Conservation (phyloP, 768 basidiomycete species). For the Phaeotremella skinneri region DNA sequence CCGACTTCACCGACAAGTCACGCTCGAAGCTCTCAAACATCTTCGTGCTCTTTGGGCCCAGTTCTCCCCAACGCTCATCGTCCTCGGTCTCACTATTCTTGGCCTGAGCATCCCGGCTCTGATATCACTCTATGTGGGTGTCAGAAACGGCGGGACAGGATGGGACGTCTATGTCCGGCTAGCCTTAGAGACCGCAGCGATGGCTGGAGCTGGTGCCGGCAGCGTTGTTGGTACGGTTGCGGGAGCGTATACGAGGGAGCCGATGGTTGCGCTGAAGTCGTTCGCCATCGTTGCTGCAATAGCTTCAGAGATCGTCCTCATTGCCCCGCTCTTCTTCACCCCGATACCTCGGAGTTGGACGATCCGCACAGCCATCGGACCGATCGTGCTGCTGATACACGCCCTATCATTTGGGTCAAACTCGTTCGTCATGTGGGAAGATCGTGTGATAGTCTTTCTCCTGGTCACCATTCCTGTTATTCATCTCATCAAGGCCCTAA, state of each 20-base stretch:
- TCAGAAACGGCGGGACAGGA: constrained; percentile 52
- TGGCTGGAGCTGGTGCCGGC: constrained; percentile 57
- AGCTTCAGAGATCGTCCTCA: constrained; percentile 32
- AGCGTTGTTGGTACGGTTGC: constrained; percentile 55
- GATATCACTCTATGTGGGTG: constrained; percentile 60
- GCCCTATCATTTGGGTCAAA: constrained; percentile 79
- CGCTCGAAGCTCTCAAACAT: constrained; percentile 62
- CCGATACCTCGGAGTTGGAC: constrained; percentile 12
- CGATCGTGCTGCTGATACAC: constrained; percentile 59
- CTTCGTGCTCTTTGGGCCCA: constrained; percentile 93
- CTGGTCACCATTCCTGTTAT: constrained; percentile 61
- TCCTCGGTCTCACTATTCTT: constrained; percentile 66
- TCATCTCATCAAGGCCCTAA: constrained; percentile 62
- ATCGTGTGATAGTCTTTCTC: constrained; percentile 73
- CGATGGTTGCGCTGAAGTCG: constrained; percentile 36
- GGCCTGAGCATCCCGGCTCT: constrained; percentile 59
- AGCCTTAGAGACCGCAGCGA: constrained; percentile 58
- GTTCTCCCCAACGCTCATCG: constrained; percentile 78
- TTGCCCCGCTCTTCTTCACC: constrained; percentile 20
- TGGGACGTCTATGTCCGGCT: constrained; percentile 52
- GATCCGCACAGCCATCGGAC: constrained; percentile 39
- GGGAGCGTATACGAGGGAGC: constrained; percentile 25
- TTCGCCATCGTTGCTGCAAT: constrained; percentile 38
- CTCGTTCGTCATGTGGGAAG: constrained; percentile 98
- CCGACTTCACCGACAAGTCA: constrained; percentile 56